These are phyloP conservation scores for Fusarium sp. DNA, from an alignment of 2,329 filamentous ascomycete species.

Conservation along the genomic window DNA sequence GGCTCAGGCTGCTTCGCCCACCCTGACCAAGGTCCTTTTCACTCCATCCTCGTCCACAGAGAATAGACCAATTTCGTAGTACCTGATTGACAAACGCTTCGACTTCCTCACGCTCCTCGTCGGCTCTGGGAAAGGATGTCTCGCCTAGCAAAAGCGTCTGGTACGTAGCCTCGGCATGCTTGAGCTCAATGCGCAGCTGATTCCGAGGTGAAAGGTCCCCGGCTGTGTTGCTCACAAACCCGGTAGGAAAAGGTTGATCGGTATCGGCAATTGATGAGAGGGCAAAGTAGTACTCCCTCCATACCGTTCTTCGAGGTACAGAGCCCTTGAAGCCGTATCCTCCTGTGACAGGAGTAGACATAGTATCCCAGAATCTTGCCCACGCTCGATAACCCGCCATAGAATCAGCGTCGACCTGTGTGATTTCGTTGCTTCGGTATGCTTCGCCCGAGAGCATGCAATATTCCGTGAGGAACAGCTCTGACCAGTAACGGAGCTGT, in stretches of 20 bases:
- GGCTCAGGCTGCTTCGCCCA: conserved; percentile 79
- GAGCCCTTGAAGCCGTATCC: conserved; percentile 68
- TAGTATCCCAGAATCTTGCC: conserved; percentile 74
- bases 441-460: conserved; percentile 75
- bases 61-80: conserved; percentile 84
- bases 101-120: conserved; percentile 80
- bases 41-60: conserved; percentile 83
- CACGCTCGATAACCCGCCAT: conserved; percentile 72
- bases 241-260: conserved; percentile 69
- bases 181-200: conserved; percentile 80
- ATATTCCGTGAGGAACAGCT: conserved; percentile 79
- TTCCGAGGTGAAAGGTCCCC: conserved; percentile 65
- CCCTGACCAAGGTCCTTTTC: conserved; percentile 84
- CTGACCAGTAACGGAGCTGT: conserved; percentile 81
- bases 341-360: conserved; percentile 59
- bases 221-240: conserved; percentile 53
- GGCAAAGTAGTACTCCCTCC: conserved; percentile 85
- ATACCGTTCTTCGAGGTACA: conserved; percentile 74
- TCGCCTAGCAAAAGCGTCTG: conserved; percentile 82
- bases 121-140: conserved; percentile 85
- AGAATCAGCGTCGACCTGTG: conserved; percentile 62
- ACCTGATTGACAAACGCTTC: conserved; percentile 84
- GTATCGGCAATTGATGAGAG: conserved; percentile 80
- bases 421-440: conserved; percentile 61
- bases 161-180: conserved; percentile 81